These are phyloP conservation scores for Candida tibetensis DNA, from an alignment of 805 yeast species.

Conservation along the genomic window DNA sequence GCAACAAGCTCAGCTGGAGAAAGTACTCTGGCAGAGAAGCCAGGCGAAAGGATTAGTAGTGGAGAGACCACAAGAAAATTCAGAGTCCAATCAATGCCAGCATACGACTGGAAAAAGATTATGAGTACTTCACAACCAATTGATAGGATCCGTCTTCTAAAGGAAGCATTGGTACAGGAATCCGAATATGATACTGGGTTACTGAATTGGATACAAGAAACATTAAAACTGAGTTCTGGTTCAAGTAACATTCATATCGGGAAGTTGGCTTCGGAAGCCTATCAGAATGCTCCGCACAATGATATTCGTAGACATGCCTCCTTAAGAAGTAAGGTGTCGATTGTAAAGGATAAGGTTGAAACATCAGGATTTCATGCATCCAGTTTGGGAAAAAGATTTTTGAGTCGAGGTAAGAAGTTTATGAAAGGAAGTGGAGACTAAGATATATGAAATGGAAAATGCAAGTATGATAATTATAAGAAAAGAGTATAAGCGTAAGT, in stretches of 20 bases:
- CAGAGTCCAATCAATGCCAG: conserved; percentile 23
- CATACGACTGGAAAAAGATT: conserved; percentile 41
- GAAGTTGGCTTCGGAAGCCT: conserved; percentile 60
- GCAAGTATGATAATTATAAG: background rate
- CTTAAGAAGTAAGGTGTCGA: conserved; percentile 45
- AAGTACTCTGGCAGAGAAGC: background rate
- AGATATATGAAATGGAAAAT: background rate
- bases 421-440: conserved; percentile 23
- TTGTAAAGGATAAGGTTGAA: conserved; percentile 49
- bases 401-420: conserved; percentile 55
- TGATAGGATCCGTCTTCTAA: conserved; percentile 40
- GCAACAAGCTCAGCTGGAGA: conserved; percentile 1
- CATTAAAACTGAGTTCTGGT: conserved; percentile 36
- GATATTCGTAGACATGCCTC: conserved; percentile 49
- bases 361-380: conserved; percentile 49
- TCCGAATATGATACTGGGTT: conserved; percentile 53
- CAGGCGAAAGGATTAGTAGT: background rate
- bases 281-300: conserved; percentile 59
- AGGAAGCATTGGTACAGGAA: conserved; percentile 43
- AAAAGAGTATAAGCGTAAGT: background rate
- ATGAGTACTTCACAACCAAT: conserved; percentile 39
- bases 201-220: conserved; percentile 53
- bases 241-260: conserved; percentile 44
- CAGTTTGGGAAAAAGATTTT: conserved; percentile 52
- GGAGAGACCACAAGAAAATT: conserved; percentile 4